Evolutionary conservation across 169 alveolate species (phyloP).

Genomic region (Plasmodium inui): DNA sequence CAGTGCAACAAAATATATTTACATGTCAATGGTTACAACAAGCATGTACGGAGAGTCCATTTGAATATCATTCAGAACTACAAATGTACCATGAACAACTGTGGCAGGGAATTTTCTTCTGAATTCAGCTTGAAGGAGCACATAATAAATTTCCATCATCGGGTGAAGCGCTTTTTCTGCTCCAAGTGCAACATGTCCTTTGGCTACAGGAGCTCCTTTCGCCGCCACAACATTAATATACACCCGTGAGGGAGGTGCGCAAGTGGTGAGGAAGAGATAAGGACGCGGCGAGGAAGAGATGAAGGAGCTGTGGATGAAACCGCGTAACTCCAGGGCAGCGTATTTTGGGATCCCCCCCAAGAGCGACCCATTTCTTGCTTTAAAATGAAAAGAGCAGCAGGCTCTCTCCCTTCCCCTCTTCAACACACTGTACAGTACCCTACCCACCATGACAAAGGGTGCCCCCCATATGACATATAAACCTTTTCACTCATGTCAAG

Average conservation of each 20-base stretch:
- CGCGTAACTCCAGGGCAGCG: neutral
- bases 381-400: neutral
- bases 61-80: conserved; percentile 22
- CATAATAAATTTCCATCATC: conserved; percentile 55
- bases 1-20: conserved; percentile 69
- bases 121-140: conserved; percentile 68
- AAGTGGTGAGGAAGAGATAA: neutral
- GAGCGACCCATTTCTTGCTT: neutral
- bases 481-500: neutral
- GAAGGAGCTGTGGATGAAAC: neutral
- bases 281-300: neutral
- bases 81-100: conserved; percentile 45
- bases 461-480: neutral
- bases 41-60: conserved; percentile 43
- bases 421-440: neutral
- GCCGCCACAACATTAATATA: conserved; percentile 46
- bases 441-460: neutral
- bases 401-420: neutral
- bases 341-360: neutral
- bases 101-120: conserved; percentile 44
- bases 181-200: conserved; percentile 60
- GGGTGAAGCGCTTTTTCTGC: conserved; percentile 55
- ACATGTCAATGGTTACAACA: conserved; percentile 61
- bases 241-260: conserved; percentile 11
- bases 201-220: conserved; percentile 61